phyloP scores from a whole-genome alignment of 306 rosid species.

The Gleditsia sinensis region DNA sequence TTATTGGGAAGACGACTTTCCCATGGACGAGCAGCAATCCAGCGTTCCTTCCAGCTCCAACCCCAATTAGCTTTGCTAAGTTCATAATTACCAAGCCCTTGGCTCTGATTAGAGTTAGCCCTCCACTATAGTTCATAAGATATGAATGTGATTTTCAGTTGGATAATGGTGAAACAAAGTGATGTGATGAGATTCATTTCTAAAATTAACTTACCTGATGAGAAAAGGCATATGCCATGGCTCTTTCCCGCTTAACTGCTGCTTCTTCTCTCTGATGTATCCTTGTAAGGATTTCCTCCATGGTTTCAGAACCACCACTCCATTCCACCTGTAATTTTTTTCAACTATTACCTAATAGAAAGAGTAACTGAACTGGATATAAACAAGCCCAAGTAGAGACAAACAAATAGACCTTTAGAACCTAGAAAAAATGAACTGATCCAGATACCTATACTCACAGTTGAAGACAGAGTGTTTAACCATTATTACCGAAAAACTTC shows the following conservation, averaged over 20 bases:
- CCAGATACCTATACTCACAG: neutral
- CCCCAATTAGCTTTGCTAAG: conserved; percentile 89
- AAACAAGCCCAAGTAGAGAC: neutral
- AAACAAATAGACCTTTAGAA: neutral
- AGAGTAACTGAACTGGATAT: conserved; percentile 20
- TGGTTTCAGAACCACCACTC: conserved; percentile 83
- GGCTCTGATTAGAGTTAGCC: conserved; percentile 81
- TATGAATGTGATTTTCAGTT: conserved; percentile 32
- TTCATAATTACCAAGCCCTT: conserved; percentile 72
- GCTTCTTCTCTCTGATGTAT: conserved; percentile 96
- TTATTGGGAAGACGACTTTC: conserved; percentile 68
- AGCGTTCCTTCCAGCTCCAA: conserved; percentile 99
- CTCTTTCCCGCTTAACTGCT: conserved; percentile 85
- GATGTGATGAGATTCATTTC: neutral
- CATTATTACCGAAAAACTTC: neutral
- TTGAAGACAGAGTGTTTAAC: neutral
- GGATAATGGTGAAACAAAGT: conserved; percentile 21
- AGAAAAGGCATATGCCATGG: conserved; percentile 98
- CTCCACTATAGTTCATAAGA: conserved; percentile 78
- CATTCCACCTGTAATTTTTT: conserved; percentile 71
- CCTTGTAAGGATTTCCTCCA: conserved; percentile 76
- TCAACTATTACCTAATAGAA: conserved; percentile 29
- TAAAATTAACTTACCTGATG: conserved; percentile 72
- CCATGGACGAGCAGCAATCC: conserved; percentile 99
- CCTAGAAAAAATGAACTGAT: neutral